These are phyloP conservation scores for Pichia sp. DNA, from an alignment of 1,139 yeast species.

Conservation along the genomic window DNA sequence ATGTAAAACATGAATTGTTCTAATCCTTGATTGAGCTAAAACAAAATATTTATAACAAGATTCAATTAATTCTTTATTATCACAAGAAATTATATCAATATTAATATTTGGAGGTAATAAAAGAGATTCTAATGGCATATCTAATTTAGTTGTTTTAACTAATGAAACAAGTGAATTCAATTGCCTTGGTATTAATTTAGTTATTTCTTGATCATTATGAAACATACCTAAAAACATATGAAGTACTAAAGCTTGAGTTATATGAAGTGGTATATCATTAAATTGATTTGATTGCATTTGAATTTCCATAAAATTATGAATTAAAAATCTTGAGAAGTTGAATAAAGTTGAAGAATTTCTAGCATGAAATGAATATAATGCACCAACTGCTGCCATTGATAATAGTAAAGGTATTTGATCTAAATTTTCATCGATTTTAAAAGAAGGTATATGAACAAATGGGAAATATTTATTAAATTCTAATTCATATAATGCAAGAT, in stretches of 20 bases:
- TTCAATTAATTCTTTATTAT: conserved; percentile 34
- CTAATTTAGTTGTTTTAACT: conserved; percentile 68
- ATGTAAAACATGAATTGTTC: conserved; percentile 77
- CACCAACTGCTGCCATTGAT: conserved; percentile 85
- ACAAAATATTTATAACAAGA: conserved; percentile 69
- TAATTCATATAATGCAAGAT: conserved; percentile 59
- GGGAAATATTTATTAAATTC: conserved; percentile 80
- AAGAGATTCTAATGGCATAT: conserved; percentile 59
- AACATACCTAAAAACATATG: conserved; percentile 80
- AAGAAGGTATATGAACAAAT: conserved; percentile 69
- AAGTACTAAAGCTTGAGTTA: conserved; percentile 78
- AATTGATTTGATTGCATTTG: conserved; percentile 42
- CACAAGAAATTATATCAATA: conserved; percentile 21
- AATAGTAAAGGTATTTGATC: conserved; percentile 73
- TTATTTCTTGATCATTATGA: conserved; percentile 65
- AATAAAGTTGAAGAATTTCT: conserved; percentile 68
- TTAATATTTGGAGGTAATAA: conserved; percentile 49
- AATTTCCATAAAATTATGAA: conserved; percentile 67
- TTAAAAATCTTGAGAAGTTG: conserved; percentile 70
- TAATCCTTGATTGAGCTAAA: conserved; percentile 72
- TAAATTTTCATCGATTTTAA: conserved; percentile 43
- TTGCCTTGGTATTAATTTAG: conserved; percentile 68
- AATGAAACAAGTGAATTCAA: conserved; percentile 71
- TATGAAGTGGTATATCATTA: conserved; percentile 72
- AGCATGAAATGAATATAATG: conserved; percentile 76